phyloP scores from a whole-genome alignment of 2,329 filamentous ascomycete genomes.

The Emergomyces orientalis region DNA sequence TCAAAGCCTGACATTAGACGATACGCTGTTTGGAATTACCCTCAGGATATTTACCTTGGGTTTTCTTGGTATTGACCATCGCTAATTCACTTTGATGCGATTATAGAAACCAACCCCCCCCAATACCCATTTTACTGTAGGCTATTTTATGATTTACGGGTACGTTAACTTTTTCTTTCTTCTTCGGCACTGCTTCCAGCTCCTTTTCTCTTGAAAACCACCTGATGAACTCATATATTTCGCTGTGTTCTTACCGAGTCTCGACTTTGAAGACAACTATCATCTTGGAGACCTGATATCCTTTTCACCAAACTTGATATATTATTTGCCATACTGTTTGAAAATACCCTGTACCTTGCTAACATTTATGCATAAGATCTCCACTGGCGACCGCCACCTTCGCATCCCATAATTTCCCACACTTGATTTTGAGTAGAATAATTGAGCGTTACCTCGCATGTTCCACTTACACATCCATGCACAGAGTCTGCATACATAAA shows the following conservation, averaged over 20 bases:
- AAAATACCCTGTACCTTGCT: background rate
- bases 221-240: slow-evolving; percentile 52
- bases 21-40: slow-evolving; percentile 22
- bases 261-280: slow-evolving; percentile 50
- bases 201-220: slow-evolving; percentile 10
- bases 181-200: background rate
- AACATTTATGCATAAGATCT: background rate
- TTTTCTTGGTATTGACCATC: slow-evolving; percentile 14
- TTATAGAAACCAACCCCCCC: slow-evolving; percentile 14
- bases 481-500: background rate
- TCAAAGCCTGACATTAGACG: slow-evolving; percentile 35
- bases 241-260: slow-evolving; percentile 58
- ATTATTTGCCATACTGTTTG: background rate
- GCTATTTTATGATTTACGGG: background rate
- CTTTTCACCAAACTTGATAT: background rate
- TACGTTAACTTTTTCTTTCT: slow-evolving; percentile 10
- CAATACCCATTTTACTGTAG: background rate
- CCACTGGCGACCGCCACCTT: background rate
- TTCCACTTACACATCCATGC: background rate
- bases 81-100: slow-evolving; percentile 23
- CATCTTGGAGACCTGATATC: slow-evolving; percentile 58
- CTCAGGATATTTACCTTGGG: slow-evolving; percentile 17
- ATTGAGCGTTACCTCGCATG: background rate
- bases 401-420: background rate
- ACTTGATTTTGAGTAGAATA: background rate